Conservation (phyloP, 2,329 filamentous ascomycete genomes). For the Passalora sequoiae region DNA sequence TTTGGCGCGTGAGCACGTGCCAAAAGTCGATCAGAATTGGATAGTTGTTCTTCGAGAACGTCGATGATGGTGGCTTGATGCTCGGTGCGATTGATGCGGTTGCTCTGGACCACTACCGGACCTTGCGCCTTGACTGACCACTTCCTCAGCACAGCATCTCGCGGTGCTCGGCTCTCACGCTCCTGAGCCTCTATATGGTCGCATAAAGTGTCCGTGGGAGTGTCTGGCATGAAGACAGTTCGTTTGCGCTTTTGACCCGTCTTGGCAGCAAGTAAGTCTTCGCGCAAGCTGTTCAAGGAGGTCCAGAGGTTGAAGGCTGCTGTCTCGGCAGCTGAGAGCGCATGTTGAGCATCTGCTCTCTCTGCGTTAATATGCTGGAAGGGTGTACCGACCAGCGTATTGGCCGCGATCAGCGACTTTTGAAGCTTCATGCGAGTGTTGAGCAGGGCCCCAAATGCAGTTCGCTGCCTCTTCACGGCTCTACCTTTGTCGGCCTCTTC, state of each 20-base stretch:
- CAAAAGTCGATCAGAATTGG: slow-evolving; percentile 60
- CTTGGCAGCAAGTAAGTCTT: slow-evolving; percentile 51
- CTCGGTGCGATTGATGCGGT: slow-evolving; percentile 55
- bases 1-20: slow-evolving; percentile 66
- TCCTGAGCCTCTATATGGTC: slow-evolving; percentile 64
- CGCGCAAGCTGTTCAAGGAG: slow-evolving; percentile 66
- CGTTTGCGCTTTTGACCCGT: slow-evolving; percentile 58
- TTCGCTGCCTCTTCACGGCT: slow-evolving; percentile 80
- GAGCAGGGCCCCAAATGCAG: slow-evolving; percentile 79
- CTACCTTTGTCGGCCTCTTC: slow-evolving; percentile 78
- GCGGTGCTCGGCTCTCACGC: slow-evolving; percentile 51
- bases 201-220: slow-evolving; percentile 65
- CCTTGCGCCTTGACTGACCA: slow-evolving; percentile 79
- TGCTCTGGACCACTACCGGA: slow-evolving; percentile 51
- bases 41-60: slow-evolving; percentile 63
- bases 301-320: slow-evolving; percentile 82
- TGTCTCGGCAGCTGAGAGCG: slow-evolving; percentile 73
- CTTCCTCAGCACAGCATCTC: slow-evolving; percentile 73
- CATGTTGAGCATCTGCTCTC: slow-evolving; percentile 32
- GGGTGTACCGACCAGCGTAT: slow-evolving; percentile 55
- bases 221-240: slow-evolving; percentile 47
- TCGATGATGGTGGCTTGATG: slow-evolving; percentile 62
- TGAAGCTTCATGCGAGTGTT: slow-evolving; percentile 90
- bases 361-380: slow-evolving; percentile 37
- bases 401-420: slow-evolving; percentile 78